Base-by-base conservation (phyloP, 352 stramenopile species). In the Blastocystis sp. region DNA sequence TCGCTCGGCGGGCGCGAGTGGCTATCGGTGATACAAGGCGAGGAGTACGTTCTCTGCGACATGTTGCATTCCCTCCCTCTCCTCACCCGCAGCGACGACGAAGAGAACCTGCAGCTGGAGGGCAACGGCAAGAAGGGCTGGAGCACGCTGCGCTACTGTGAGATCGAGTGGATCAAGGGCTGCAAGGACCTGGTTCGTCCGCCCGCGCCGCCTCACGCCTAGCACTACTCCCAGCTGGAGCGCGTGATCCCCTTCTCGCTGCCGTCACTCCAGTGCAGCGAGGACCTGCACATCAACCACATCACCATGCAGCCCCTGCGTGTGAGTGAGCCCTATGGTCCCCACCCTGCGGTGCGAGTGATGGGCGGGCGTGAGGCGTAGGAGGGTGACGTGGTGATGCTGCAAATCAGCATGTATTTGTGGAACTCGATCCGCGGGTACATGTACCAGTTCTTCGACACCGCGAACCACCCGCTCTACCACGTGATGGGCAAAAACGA, bases 381-480 rank as follows among this genome's bases (percentile, higher is more conserved):
- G 74, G 74, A 84, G 65, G 61, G 45, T 1, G 74, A 84, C 54
- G 69, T 57, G 17, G 74, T 84, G 3, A 59, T 84, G 2, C 52
- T 84, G 3, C 74, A 54, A 9, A 4, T 84, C 11, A 54, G 66
- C 48, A 28, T 84, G n/a, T 84, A 84, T 52, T 52, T 84, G 57
- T 84, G 74, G 74, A 68, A 84, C 66, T 84, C 74, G 0, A 66
- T 84, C 60, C 74, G 74, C 14, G 74, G 74, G 1, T 84, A 84
- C 28, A 84, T 84, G 74, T 84, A 84, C 66, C 54, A 84, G 61
- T 84, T 84, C 40, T 84, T 70, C n/a, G 69, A 84, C 61, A 84
- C 74, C 4, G 66, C 68, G 21, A 45, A 84, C 1, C 57, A 84
- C 17, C 74, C 57, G 11, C 19, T 84, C 14, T 84, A 84, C 69